Conservation (phyloP, 441 rosid genomes). For the Adansonia madagascariensis region DNA sequence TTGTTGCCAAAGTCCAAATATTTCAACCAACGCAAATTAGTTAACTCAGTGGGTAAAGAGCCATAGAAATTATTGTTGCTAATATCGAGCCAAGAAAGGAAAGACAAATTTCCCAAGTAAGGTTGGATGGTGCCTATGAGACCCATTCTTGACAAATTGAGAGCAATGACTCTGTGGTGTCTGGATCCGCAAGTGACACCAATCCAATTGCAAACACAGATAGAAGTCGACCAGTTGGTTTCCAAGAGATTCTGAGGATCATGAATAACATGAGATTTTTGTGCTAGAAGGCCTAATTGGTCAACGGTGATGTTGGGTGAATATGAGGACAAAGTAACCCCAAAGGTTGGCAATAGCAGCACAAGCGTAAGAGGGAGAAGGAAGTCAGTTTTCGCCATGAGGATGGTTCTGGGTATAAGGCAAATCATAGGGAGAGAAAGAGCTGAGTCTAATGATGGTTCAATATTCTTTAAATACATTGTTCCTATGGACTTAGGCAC, state of each 20-base stretch:
- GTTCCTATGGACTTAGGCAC: too few relatives aligned
- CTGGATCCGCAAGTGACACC: neutral
- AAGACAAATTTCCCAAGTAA: neutral
- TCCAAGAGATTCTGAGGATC: neutral
- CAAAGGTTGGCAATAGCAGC: too few relatives aligned
- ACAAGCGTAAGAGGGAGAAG: too few relatives aligned
- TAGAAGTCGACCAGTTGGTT: neutral
- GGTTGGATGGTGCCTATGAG: neutral
- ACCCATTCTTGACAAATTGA: neutral
- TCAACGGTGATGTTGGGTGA: too few relatives aligned
- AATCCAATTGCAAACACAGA: neutral
- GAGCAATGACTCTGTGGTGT: neutral
- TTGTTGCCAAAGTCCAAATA: neutral
- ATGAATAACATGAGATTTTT: neutral
- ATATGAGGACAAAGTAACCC: too few relatives aligned
- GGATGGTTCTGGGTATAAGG: too few relatives aligned
- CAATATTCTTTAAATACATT: too few relatives aligned
- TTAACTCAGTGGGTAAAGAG: neutral
- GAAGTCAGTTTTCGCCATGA: neutral
- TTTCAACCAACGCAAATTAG: neutral
- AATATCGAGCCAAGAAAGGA: neutral
- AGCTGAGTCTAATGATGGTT: neutral
- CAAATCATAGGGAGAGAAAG: neutral
- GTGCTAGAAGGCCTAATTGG: neutral
- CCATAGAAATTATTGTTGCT: neutral